Conservation (phyloP, 306 rosid species). For the Prinsepia uniflora region DNA sequence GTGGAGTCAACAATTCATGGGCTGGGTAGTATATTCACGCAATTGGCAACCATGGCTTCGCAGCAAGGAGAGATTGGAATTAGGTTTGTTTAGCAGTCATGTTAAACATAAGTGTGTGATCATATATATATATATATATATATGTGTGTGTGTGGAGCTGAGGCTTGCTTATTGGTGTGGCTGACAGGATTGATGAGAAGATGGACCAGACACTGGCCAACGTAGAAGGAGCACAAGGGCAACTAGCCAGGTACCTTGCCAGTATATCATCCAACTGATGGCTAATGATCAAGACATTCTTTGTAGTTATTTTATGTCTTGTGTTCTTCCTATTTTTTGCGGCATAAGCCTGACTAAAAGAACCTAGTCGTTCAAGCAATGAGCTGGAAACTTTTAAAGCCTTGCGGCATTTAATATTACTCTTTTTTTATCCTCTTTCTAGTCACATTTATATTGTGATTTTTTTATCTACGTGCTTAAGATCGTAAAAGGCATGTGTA, state of each 20-base stretch:
- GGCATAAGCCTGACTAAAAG: slow-evolving; percentile 36
- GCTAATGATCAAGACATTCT: slow-evolving; percentile 99
- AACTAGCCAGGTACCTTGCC: slow-evolving; percentile 78
- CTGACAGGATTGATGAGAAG: slow-evolving; percentile 86
- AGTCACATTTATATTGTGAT: not conserved
- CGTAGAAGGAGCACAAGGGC: slow-evolving; percentile 96
- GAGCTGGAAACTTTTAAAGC: not conserved
- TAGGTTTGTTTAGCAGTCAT: slow-evolving; percentile 44
- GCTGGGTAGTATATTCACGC: slow-evolving; percentile 82
- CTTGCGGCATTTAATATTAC: not conserved
- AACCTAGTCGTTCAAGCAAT: not conserved
- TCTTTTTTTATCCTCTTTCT: not conserved
- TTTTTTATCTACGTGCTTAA: not conserved
- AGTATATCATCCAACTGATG: slow-evolving; percentile 95
- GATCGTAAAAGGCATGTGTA: too few species aligned
- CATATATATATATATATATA: not conserved
- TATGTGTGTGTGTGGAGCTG: not conserved
- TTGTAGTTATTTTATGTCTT: slow-evolving; percentile 79
- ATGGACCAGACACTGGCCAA: slow-evolving; percentile 86
- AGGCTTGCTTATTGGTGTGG: not conserved
- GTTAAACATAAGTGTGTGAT: not conserved
- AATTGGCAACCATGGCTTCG: slow-evolving; percentile 87
- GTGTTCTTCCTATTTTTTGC: slow-evolving; percentile 91
- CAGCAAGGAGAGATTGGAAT: slow-evolving; percentile 96
- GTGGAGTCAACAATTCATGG: slow-evolving; percentile 96